Evolutionary conservation across 2,329 filamentous ascomycete species (phyloP), one percentile per base, ranked within the genome.

Genomic region (Cryphonectria nitschkei): DNA sequence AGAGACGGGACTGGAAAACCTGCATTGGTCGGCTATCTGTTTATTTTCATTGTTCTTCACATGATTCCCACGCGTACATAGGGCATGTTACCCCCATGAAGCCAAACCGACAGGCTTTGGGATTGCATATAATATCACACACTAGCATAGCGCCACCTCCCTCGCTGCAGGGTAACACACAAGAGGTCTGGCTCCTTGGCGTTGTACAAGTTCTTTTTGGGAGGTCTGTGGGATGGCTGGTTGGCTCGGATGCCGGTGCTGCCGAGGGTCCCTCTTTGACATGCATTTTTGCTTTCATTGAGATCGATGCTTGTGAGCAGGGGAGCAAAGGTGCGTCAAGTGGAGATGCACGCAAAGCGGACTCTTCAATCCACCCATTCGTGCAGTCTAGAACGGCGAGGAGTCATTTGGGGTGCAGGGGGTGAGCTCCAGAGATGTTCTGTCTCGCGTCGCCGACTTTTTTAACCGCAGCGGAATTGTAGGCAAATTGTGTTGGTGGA

Each of bases 111-210:
- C 39, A 1, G 66, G 32, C 43, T 71, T 22, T 39, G 39, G 68
- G n/a, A 50, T 71, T 65, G 63, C 71, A 73, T 69, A 70, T 73
- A 62, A 71, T 73, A 68, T 67, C 67, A 66, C 56, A 66, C 46
- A 68, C 46, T 68, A 70, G 68, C 71, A 68, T 73, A 62, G 32
- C 41, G 66, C 71, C 71, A 68, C 56, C 46, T 67, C 70, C 37
- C 29, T 43, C 62, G 26, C 13, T 16, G 29, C 52, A 9, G 43
- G 60, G 70, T 56, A 62, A 62, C 26, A 64, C 26, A n/a, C 34
- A 26, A 60, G 50, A 61, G 65, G 68, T 52, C 41, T 69, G 71
- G 69, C 46, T n/a, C 52, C n/a, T 34, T 19, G 71, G 71, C 71
- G 69, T 71, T 69, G 19, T 34, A 50, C 46, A 37, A 58, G 3